phyloP scores from a whole-genome alignment of 225 moss, liverwort and hornwort genomes.

The Pseudoscleropodium purum region DNA sequence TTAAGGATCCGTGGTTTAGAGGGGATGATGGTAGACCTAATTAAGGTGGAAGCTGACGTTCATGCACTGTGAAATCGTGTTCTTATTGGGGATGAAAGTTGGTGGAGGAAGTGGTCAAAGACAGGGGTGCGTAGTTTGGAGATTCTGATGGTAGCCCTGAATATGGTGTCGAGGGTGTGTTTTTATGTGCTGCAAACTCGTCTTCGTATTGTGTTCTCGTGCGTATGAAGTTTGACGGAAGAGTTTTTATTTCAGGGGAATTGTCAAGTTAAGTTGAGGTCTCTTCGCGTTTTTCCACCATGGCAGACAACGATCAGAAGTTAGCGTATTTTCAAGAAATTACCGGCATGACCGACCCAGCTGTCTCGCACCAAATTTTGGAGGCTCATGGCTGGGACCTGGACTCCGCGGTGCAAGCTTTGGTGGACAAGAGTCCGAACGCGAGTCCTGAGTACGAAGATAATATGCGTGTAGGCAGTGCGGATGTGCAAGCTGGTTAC shows the following conservation, averaged over 20 bases:
- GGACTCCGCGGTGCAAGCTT: conserved; percentile 60
- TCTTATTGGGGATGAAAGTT: not conserved
- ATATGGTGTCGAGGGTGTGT: not conserved
- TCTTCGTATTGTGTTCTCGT: not conserved
- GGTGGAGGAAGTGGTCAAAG: not conserved
- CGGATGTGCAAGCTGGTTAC: not conserved
- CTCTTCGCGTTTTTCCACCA: not conserved
- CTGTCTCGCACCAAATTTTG: conserved; percentile 59
- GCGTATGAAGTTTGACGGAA: not conserved
- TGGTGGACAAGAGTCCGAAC: conserved; percentile 40
- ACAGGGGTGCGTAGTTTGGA: not conserved
- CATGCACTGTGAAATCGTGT: not conserved
- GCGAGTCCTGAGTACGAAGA: conserved; percentile 13
- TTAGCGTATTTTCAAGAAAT: conserved; percentile 76
- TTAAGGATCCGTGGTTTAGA: not conserved
- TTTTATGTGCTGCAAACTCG: not conserved
- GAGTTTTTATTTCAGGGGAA: not conserved
- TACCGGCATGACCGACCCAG: conserved; percentile 52
- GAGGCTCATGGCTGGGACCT: conserved; percentile 87
- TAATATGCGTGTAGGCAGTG: not conserved
- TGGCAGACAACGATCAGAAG: conserved; percentile 34
- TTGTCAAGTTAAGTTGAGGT: not conserved
- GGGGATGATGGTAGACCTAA: not conserved
- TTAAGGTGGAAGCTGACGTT: not conserved
- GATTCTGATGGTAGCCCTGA: not conserved